phyloP scores from a whole-genome alignment of 768 basidiomycete species.

The Galerina marginata region DNA sequence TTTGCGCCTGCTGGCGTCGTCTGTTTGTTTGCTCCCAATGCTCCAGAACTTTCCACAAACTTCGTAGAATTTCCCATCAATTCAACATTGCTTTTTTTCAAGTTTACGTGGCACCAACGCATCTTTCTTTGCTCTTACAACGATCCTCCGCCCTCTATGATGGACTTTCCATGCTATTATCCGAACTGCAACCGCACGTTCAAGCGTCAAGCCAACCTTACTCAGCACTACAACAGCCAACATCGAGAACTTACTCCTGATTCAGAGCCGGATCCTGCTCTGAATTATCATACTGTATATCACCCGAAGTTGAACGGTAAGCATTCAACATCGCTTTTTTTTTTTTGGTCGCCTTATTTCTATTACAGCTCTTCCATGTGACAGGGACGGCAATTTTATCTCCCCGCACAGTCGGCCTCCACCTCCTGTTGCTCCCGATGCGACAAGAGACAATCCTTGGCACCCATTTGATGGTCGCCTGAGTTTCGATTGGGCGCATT shows the following conservation, averaged over 20 bases:
- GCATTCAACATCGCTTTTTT: neutral
- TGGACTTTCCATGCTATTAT: neutral
- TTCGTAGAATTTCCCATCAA: too few species aligned
- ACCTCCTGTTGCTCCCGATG: neutral
- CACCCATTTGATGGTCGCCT: slow-evolving; percentile 29
- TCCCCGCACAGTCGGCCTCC: neutral
- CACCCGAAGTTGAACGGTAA: slow-evolving; percentile 23
- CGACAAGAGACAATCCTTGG: slow-evolving; percentile 23
- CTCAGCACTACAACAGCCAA: slow-evolving; percentile 2
- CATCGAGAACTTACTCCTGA: slow-evolving; percentile 11
- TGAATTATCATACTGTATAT: slow-evolving; percentile 3
- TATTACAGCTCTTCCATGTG: slow-evolving; percentile 19
- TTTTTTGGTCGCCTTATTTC: neutral
- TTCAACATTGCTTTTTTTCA: too few species aligned
- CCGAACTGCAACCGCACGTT: neutral
- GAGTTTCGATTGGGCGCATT: slow-evolving; percentile 34
- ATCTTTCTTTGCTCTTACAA: too few species aligned
- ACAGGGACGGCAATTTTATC: slow-evolving; percentile 12
- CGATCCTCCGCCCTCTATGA: neutral
- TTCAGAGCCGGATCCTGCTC: slow-evolving; percentile 6
- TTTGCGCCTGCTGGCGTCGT: too few species aligned
- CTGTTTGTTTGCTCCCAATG: too few species aligned
- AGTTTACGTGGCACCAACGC: too few species aligned
- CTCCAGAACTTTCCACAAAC: too few species aligned
- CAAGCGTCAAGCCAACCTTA: neutral